Conservation (phyloP, 306 rosid genomes). For the Castanopsis chinensis region DNA sequence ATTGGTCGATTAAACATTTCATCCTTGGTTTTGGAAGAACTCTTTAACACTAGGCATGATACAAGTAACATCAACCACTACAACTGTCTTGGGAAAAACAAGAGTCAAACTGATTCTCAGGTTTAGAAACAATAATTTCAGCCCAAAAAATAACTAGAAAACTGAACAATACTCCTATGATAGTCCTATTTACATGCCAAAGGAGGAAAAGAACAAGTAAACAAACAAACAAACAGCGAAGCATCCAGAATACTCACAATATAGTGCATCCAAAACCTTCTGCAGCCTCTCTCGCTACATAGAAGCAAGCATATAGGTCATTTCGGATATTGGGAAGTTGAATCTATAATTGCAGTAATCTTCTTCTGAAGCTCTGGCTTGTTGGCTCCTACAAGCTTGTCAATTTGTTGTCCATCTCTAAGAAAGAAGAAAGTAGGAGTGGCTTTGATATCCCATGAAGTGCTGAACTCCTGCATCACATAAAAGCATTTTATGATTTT, state of each 20-base stretch:
- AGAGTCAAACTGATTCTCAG: neutral
- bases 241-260: conserved; percentile 10
- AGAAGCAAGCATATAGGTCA: conserved; percentile 23
- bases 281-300: neutral
- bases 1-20: too few species aligned
- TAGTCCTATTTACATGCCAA: conserved; percentile 17
- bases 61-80: neutral
- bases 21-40: too few species aligned
- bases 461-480: conserved; percentile 78
- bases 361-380: conserved; percentile 84
- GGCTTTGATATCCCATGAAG: conserved; percentile 96
- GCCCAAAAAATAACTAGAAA: neutral
- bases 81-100: neutral
- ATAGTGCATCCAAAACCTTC: conserved; percentile 15
- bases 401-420: conserved; percentile 74
- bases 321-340: conserved; percentile 19
- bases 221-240: conserved; percentile 26
- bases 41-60: too few species aligned
- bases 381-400: conserved; percentile 98
- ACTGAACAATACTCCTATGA: neutral
- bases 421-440: conserved; percentile 98
- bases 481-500: conserved; percentile 7
- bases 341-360: conserved; percentile 54
- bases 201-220: conserved; percentile 8
- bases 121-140: neutral